Conservation (phyloP, 2,329 filamentous ascomycete genomes). For the Aspergillus oerlinghausenensis region DNA sequence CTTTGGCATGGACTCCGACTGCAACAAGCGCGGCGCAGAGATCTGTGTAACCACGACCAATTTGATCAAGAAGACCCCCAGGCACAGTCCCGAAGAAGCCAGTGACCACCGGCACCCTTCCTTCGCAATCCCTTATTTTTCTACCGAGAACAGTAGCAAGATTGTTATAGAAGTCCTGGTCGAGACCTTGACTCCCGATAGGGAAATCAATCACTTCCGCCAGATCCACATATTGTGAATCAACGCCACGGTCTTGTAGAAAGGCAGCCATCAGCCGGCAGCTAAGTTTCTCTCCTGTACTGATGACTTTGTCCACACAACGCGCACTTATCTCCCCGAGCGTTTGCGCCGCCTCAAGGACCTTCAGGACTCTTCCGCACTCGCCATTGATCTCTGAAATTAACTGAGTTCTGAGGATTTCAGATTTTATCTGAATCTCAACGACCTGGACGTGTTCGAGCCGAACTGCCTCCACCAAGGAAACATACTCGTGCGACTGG, state of each 20-base stretch:
- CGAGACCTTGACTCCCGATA: conserved; percentile 51
- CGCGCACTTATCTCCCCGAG: conserved; percentile 67
- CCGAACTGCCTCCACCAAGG: conserved; percentile 75
- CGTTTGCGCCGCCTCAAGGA: conserved; percentile 59
- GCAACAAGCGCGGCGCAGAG: conserved; percentile 88
- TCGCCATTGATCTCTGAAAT: conserved; percentile 67
- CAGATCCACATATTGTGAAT: conserved; percentile 85
- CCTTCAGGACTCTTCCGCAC: conserved; percentile 75
- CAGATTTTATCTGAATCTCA: conserved; percentile 56
- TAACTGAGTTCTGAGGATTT: conserved; percentile 55
- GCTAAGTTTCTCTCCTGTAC: conserved; percentile 92
- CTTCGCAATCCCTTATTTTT: conserved; percentile 61
- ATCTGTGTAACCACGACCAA: conserved; percentile 94
- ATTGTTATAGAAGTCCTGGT: conserved; percentile 65
- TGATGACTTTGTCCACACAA: conserved; percentile 82
- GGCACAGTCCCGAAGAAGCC: conserved; percentile 95
- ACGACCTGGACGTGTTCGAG: conserved; percentile 75
- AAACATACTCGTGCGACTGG: conserved; percentile 57
- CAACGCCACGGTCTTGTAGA: conserved; percentile 73
- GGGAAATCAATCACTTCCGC: conserved; percentile 72
- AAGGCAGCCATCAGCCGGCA: conserved; percentile 86
- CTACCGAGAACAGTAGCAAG: conserved; percentile 58
- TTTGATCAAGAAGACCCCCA: conserved; percentile 82
- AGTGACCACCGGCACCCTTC: conserved; percentile 73
- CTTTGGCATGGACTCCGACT: conserved; percentile 78